phyloP scores from a whole-genome alignment of 2,329 filamentous ascomycete genomes.

The Colletotrichum lindemuthianum region DNA sequence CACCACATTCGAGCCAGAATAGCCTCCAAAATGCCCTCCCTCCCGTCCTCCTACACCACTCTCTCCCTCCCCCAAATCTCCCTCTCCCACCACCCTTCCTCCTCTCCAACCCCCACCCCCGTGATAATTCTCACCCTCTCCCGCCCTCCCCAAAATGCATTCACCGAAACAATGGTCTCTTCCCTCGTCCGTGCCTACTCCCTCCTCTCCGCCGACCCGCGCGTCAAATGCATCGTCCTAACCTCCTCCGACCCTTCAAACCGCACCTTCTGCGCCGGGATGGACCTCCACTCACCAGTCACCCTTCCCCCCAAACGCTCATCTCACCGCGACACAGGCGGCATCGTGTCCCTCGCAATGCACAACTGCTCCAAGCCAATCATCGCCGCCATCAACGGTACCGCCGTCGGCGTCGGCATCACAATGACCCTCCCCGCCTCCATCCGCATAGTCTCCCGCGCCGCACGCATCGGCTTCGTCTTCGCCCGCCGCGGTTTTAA shows the following conservation, averaged over 20 bases:
- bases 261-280: slow-evolving; percentile 67
- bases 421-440: slow-evolving; percentile 69
- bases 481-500: slow-evolving; percentile 76
- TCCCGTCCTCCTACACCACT: slow-evolving; percentile 52
- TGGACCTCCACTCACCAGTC: slow-evolving; percentile 58
- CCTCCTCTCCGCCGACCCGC: slow-evolving; percentile 61
- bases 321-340: slow-evolving; percentile 61
- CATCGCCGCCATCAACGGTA: slow-evolving; percentile 67
- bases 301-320: slow-evolving; percentile 40
- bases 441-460: slow-evolving; percentile 62
- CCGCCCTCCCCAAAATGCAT: slow-evolving; percentile 76
- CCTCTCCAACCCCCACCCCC: slow-evolving; percentile 65
- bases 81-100: slow-evolving; percentile 59
- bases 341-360: slow-evolving; percentile 64
- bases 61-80: slow-evolving; percentile 55
- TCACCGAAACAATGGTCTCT: slow-evolving; percentile 70
- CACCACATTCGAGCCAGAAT: background rate
- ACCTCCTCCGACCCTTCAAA: slow-evolving; percentile 60
- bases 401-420: slow-evolving; percentile 69
- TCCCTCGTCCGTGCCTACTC: slow-evolving; percentile 67
- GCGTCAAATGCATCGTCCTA: slow-evolving; percentile 65
- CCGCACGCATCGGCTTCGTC: slow-evolving; percentile 78
- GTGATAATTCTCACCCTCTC: slow-evolving; percentile 72
- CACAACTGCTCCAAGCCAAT: slow-evolving; percentile 67
- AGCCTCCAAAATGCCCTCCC: slow-evolving; percentile 22